Base-by-base conservation (phyloP, 805 yeast genomes). In the Candida golubevii region DNA sequence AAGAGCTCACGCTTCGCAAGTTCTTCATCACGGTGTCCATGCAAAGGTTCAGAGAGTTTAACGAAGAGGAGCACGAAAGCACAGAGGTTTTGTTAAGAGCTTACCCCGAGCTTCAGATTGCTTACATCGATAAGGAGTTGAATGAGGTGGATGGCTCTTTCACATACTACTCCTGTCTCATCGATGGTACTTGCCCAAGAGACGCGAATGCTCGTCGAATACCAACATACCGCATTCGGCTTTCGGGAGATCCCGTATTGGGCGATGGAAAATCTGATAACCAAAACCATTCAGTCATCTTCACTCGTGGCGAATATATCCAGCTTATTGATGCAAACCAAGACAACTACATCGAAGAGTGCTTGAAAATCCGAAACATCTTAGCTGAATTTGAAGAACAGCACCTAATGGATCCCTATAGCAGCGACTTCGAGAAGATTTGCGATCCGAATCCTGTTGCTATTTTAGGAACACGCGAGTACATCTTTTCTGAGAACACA, bases 231-330 rank as follows among this genome's bases (percentile, higher is more conserved):
- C 81, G 84, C 74, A 81, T 85, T 47, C 83, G 78, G 69, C 67
- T 85, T 47, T 85, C 93, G 46, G 95, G 95, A 63, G 82, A 85
- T 61, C 91, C 95, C 53, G 84, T 85, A 59, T 68, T 85, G 57
- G 95, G 95, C 69, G 95, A 85, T 66, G 95, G 95, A 68, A 85
- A 85, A 64, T 84, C 91, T 46, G 95, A 85, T 72, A 85, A 85
- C 62, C 95, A 85, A 65, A 85, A 85, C 63, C 90, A 85, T 67
- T 79, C 93, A 38, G 61, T 85, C 47, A 82, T 85, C 47, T 85
- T 85, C 66, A 77, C 83, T 64, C 77, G 95, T 67, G 95, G 95
- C 69, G 95, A 85, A 65, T 85, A 85, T 65, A 77, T 85, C 55
- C 91, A 85, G 66, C 75, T 85, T 68, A 81, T 85, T 55, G 95